Conservation (phyloP, 225 moss, liverwort and hornwort species). For the Thuidium tamariscinum region DNA sequence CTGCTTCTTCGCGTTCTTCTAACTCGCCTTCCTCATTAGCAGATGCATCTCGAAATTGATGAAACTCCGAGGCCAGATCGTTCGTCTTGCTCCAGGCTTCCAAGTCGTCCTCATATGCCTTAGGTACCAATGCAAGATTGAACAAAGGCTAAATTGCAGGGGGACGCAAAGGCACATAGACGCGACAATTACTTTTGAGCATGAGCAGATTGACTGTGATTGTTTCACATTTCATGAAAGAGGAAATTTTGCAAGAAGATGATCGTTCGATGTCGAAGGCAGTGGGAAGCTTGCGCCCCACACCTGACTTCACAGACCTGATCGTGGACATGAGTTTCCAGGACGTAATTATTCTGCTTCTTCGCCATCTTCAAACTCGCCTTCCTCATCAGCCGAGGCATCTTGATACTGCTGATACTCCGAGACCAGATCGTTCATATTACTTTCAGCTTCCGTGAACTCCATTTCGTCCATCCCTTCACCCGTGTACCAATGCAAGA, state of each 20-base stretch:
- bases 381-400: slow-evolving; percentile 45
- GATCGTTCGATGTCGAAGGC: background rate
- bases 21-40: slow-evolving; percentile 31
- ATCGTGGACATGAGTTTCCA: background rate
- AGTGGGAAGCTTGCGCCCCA: background rate
- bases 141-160: background rate
- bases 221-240: background rate
- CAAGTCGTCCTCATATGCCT: slow-evolving; percentile 10
- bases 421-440: slow-evolving; percentile 49
- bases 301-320: background rate
- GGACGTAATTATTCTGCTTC: background rate
- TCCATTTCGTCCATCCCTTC: slow-evolving; percentile 58
- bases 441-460: slow-evolving; percentile 49
- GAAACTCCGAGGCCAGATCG: slow-evolving; percentile 20
- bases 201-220: background rate
- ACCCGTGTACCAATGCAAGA: slow-evolving; percentile 51
- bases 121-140: slow-evolving; percentile 23
- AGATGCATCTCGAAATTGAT: slow-evolving; percentile 28
- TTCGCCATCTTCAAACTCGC: slow-evolving; percentile 46
- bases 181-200: background rate
- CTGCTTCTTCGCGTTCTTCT: background rate
- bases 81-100: slow-evolving; percentile 37
- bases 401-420: slow-evolving; percentile 55
- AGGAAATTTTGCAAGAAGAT: background rate
- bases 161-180: background rate